phyloP scores from a whole-genome alignment of 441 rosid genomes.

The Populus hybrid region DNA sequence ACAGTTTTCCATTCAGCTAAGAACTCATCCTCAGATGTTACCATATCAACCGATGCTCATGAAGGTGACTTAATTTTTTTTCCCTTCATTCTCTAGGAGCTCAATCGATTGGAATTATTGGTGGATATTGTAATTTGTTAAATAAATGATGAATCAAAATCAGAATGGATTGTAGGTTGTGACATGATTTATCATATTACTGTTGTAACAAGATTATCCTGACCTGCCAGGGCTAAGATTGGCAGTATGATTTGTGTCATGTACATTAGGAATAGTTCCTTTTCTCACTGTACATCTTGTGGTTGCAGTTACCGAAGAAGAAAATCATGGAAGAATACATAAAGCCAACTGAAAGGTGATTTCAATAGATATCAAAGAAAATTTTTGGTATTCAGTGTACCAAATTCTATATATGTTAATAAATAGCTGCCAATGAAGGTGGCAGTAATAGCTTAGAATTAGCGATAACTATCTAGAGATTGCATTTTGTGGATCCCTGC shows the following conservation, averaged over 20 bases:
- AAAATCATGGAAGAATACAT: slow-evolving; percentile 55
- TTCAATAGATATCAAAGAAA: too few species aligned
- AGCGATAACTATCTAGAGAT: neutral
- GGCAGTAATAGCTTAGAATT: neutral
- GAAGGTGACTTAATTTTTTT: slow-evolving; percentile 34
- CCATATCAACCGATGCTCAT: slow-evolving; percentile 37
- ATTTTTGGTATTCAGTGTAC: too few species aligned
- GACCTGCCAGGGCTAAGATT: too few species aligned
- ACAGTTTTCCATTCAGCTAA: slow-evolving; percentile 26
- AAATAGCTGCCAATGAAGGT: neutral
- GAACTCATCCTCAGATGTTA: slow-evolving; percentile 29
- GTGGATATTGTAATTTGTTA: too few species aligned
- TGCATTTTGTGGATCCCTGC: neutral
- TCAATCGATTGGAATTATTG: too few species aligned
- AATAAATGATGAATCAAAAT: too few species aligned
- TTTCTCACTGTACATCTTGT: neutral
- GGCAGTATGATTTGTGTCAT: too few species aligned
- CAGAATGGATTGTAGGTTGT: too few species aligned
- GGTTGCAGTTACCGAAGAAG: slow-evolving; percentile 51
- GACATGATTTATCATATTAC: too few species aligned
- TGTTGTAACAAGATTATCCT: too few species aligned
- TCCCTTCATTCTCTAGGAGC: too few species aligned
- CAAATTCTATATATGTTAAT: too few species aligned
- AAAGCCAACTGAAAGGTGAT: slow-evolving; percentile 51
- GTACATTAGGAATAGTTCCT: slow-evolving; percentile 1